These are phyloP conservation scores for Dactylellina drechsleri DNA, from an alignment of 2,329 filamentous ascomycete genomes.

Conservation along the genomic window DNA sequence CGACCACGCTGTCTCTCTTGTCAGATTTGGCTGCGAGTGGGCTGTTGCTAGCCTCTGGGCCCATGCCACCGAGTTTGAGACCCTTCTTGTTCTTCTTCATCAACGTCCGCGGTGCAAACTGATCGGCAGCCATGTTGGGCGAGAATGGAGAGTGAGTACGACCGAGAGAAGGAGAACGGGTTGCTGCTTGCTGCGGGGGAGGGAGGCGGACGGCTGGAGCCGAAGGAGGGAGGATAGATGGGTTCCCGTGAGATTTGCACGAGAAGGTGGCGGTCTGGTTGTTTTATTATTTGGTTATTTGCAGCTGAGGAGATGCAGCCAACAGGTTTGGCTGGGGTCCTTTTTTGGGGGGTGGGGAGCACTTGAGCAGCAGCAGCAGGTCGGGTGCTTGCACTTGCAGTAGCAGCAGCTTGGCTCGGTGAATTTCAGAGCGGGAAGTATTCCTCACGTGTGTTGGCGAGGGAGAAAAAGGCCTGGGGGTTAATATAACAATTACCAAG, in stretches of 20 bases:
- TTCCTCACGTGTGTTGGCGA: constrained; percentile 54
- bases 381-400: too few relatives aligned
- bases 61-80: constrained; percentile 81
- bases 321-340: constrained; percentile 30
- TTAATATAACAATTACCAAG: too few relatives aligned
- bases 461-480: background rate
- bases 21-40: constrained; percentile 76
- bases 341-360: constrained; percentile 21
- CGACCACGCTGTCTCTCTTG: constrained; percentile 68
- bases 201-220: background rate
- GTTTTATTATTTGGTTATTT: too few relatives aligned
- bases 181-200: constrained; percentile 8
- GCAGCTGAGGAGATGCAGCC: constrained; percentile 54
- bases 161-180: background rate
- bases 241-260: constrained; percentile 21
- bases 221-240: constrained; percentile 1
- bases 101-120: constrained; percentile 70
- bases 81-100: constrained; percentile 99
- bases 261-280: constrained; percentile 18
- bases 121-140: constrained; percentile 52
- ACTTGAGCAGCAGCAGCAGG: too few relatives aligned
- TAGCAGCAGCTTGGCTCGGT: constrained; percentile 48
- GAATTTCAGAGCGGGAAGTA: constrained; percentile 33
- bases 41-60: constrained; percentile 59
- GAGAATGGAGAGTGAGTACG: background rate